phyloP scores from a whole-genome alignment of 495 filamentous ascomycete genomes.

The Penicillium goetzii region DNA sequence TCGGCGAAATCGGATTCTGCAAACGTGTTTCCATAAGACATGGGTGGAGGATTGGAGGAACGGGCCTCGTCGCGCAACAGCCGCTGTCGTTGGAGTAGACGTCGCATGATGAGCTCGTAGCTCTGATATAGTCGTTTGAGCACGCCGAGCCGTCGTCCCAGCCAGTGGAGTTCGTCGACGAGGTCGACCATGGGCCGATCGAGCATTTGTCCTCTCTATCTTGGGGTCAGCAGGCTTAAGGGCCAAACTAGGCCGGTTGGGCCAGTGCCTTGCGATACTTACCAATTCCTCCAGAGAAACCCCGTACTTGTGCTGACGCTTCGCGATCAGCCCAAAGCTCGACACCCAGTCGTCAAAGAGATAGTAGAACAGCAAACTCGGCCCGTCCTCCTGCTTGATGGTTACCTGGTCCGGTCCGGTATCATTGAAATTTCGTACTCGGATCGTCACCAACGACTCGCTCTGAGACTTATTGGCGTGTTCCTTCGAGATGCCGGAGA shows the following conservation, averaged over 20 bases:
- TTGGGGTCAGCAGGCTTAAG: constrained; percentile 7
- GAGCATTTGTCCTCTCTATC: constrained; percentile 62
- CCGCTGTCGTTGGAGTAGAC: constrained; percentile 63
- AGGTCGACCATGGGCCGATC: constrained; percentile 60
- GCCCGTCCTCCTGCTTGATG: constrained; percentile 61
- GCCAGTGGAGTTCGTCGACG: constrained; percentile 72
- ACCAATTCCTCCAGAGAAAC: constrained; percentile 61
- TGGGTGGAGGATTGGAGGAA: constrained; percentile 23
- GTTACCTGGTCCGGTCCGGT: constrained; percentile 36
- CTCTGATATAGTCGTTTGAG: constrained; percentile 77
- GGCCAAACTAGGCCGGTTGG: neutral
- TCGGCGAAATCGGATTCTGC: constrained; percentile 38
- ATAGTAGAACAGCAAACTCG: constrained; percentile 82
- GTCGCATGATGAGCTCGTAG: constrained; percentile 77
- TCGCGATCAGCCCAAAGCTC: constrained; percentile 64
- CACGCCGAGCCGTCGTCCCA: constrained; percentile 67
- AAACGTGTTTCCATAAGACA: constrained; percentile 32
- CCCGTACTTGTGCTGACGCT: constrained; percentile 64
- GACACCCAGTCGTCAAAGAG: constrained; percentile 86
- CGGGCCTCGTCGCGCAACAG: constrained; percentile 44
- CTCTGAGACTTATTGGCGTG: constrained; percentile 46
- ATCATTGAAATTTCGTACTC: constrained; percentile 49
- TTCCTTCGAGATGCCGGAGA: constrained; percentile 67
- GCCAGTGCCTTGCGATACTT: constrained; percentile 21
- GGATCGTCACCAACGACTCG: constrained; percentile 53